Evolutionary conservation across 2,329 filamentous ascomycete species (phyloP), one percentile per base, ranked within the genome.

Genomic region (Aspergillus sp.): DNA sequence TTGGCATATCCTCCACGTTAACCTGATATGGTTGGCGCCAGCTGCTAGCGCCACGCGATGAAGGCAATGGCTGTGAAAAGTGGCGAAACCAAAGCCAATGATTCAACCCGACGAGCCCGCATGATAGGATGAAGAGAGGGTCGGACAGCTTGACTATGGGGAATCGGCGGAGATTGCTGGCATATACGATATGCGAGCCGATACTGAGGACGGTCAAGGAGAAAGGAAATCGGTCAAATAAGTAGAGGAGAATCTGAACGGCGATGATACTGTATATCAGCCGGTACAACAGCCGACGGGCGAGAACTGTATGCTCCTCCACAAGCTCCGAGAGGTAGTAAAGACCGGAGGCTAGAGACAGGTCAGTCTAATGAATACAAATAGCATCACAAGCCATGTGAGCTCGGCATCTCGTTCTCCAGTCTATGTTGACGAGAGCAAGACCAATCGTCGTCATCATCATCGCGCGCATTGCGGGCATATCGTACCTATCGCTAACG

Each of bases 291-390:
- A 97, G 81, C 59, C 89, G 91, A 75, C 96, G 96, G 12, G 93
- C 91, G 64, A 96, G 79, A 10, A 98, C 94, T 4, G 94, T 97
- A 74, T 99, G 94, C 77, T 99, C 95, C 79, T 99, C 95, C 63
- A 99, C 95, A 13, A 98, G 88, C 77, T 99, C 95, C 23, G 94
- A 97, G 57, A 99, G 89, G 77, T 99, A 99, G 81, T 99, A 99
- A 25, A 99, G 87, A 39, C 95, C 95, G n/a, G 92, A 97, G 41
- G 95, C 95, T 91, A 71, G 51, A 62, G 49, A 32, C 6, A 38
- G n/a, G 55, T 65, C 59, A 50, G 54, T 56, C 62, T 61, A 12
- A 13, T 53, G 21, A 17, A 17, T 15, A 3, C 21, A 17, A 9
- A 45, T 49, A 28, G 5, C 4, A 10, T 19, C 28, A 7, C 7